Conservation (phyloP, 371 early-diverging fungal genomes). For the Apophysomyces trapeziformis region DNA sequence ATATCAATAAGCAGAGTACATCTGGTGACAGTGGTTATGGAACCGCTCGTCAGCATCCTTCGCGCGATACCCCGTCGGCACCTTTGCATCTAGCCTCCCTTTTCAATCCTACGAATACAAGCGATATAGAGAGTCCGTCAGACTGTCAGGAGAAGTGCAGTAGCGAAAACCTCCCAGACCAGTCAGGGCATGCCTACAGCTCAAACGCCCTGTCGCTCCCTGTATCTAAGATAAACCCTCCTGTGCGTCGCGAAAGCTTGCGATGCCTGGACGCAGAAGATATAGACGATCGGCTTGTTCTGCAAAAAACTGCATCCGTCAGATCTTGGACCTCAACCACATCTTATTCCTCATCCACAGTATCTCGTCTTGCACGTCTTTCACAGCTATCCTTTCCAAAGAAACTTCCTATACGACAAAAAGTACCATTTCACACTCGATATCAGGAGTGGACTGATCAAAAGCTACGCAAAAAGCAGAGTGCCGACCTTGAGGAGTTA, state of each 20-base stretch:
- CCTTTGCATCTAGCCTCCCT: conserved; percentile 27
- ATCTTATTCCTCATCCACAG: conserved; percentile 10
- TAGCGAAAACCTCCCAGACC: conserved; percentile 1
- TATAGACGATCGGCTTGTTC: not conserved
- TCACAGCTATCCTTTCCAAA: conserved; percentile 24
- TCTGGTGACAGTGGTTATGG: conserved; percentile 28
- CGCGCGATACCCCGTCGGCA: conserved; percentile 12
- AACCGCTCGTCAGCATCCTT: conserved; percentile 12
- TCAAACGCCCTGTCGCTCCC: conserved; percentile 10
- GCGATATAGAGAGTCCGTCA: not conserved
- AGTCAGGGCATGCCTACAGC: conserved; percentile 6
- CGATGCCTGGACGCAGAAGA: conserved; percentile 4
- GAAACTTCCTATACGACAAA: conserved; percentile 25
- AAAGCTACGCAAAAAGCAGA: not conserved
- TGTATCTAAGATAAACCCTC: not conserved
- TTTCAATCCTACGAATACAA: conserved; percentile 20
- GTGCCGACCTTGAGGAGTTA: not conserved
- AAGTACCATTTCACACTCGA: conserved; percentile 38
- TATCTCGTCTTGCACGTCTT: conserved; percentile 14
- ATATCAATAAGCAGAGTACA: conserved; percentile 10
- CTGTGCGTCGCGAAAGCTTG: conserved; percentile 5
- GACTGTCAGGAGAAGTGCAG: conserved; percentile 6
- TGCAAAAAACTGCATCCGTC: conserved; percentile 1
- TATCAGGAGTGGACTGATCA: conserved; percentile 45
- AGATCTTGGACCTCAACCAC: conserved; percentile 10